Evolutionary conservation across 768 basidiomycete genomes (phyloP).

Genomic region (Kwoniella dejecticola): DNA sequence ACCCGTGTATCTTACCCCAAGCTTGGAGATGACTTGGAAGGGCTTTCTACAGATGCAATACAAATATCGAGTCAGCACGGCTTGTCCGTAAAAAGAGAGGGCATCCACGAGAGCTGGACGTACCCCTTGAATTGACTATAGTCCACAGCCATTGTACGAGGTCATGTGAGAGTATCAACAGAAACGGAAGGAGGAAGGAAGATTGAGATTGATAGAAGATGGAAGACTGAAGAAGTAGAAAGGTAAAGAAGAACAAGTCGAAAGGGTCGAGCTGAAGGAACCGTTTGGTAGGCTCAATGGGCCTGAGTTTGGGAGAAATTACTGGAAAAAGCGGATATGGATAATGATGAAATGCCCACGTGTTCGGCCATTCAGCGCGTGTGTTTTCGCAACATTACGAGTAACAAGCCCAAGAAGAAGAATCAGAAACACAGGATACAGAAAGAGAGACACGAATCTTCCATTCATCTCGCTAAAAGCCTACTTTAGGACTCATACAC

Average conservation of each 20-base stretch:
- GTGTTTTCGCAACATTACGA: slow-evolving; percentile 3
- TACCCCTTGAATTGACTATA: slow-evolving; percentile 51
- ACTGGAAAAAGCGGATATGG: neutral
- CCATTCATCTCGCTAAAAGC: too few relatives aligned
- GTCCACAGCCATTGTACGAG: slow-evolving; percentile 32
- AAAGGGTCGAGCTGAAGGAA: neutral
- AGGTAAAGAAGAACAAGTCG: neutral
- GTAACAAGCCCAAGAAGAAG: neutral
- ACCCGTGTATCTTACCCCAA: slow-evolving; percentile 51
- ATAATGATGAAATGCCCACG: neutral
- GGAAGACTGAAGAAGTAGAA: slow-evolving; percentile 9
- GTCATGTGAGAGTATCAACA: slow-evolving; percentile 1
- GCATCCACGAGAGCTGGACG: neutral
- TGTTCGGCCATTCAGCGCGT: neutral
- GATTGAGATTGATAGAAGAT: neutral
- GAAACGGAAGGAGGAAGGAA: neutral
- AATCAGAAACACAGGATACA: neutral
- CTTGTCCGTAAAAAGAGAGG: neutral
- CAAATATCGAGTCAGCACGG: neutral
- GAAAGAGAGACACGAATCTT: too few relatives aligned
- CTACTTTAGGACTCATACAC: too few relatives aligned
- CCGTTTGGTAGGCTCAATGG: neutral
- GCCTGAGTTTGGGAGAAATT: slow-evolving; percentile 18
- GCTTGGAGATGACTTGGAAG: slow-evolving; percentile 50
- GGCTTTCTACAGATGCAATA: slow-evolving; percentile 32